Evolutionary conservation across 495 filamentous ascomycete genomes (phyloP).

Genomic region (Tirmania nivea): DNA sequence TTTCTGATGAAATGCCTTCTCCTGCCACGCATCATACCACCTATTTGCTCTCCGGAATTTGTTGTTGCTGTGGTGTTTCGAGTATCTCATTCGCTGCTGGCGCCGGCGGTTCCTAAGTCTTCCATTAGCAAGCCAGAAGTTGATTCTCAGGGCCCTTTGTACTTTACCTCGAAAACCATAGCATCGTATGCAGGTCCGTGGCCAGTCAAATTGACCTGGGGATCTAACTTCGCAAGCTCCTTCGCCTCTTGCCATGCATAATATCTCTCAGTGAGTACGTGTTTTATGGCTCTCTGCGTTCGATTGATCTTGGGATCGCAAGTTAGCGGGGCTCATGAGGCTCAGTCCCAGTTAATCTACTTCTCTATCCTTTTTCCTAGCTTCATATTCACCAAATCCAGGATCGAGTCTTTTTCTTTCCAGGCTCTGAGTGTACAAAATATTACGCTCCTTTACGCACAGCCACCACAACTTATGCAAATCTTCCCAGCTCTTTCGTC

Average conservation of each 20-base stretch:
- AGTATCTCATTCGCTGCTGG: too few species aligned
- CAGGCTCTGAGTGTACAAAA: slow-evolving; percentile 50
- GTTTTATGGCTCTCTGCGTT: slow-evolving; percentile 62
- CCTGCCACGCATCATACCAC: too few species aligned
- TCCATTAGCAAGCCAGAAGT: too few species aligned
- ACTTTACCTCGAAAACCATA: too few species aligned
- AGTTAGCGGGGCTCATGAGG: not conserved
- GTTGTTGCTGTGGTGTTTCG: too few species aligned
- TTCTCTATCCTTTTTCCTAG: slow-evolving; percentile 31
- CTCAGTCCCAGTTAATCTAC: slow-evolving; percentile 27
- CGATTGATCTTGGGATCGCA: slow-evolving; percentile 31
- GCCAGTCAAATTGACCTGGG: slow-evolving; percentile 36
- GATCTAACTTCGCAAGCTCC: slow-evolving; percentile 43
- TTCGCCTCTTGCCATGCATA: slow-evolving; percentile 77
- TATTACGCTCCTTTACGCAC: slow-evolving; percentile 80
- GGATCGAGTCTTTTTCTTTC: slow-evolving; percentile 43
- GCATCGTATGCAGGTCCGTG: slow-evolving; percentile 25
- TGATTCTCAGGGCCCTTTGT: too few species aligned
- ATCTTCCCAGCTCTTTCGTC: slow-evolving; percentile 80
- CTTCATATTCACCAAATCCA: slow-evolving; percentile 46
- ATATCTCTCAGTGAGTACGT: slow-evolving; percentile 65
- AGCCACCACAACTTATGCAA: slow-evolving; percentile 86
- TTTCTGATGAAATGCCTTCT: too few species aligned
- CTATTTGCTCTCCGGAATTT: too few species aligned
- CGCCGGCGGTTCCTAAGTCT: too few species aligned